phyloP scores from a whole-genome alignment of 2,329 filamentous ascomycete species.

The Sarocladiaceae sp. region DNA sequence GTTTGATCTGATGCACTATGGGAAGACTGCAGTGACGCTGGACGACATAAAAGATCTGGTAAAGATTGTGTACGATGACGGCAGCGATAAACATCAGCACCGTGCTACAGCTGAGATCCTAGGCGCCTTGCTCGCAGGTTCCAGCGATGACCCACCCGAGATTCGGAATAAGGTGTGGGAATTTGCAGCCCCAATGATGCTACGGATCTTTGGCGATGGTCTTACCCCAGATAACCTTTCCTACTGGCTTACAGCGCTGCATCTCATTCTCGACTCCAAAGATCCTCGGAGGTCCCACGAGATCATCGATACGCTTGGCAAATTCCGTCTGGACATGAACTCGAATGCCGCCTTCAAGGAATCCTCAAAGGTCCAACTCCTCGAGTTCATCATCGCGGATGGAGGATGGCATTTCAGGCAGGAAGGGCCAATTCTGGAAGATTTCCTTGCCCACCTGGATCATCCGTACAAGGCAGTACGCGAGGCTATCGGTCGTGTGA shows the following conservation, averaged over 20 bases:
- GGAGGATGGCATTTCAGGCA: conserved; percentile 94
- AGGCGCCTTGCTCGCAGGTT: conserved; percentile 74
- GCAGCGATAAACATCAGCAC: conserved; percentile 95
- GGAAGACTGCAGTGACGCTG: conserved; percentile 69
- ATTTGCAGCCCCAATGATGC: conserved; percentile 83
- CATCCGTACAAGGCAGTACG: conserved; percentile 97
- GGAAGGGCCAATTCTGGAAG: conserved; percentile 77
- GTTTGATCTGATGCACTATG: conserved; percentile 83
- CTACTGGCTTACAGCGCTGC: conserved; percentile 93
- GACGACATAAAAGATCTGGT: conserved; percentile 83
- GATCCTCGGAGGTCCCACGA: conserved; percentile 86
- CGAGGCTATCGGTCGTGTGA: conserved; percentile 85
- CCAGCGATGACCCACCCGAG: conserved; percentile 68
- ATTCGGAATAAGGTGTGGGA: conserved; percentile 75
- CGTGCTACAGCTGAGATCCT: conserved; percentile 92
- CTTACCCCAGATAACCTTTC: conserved; percentile 88
- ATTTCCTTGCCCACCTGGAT: conserved; percentile 87
- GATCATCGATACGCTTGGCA: conserved; percentile 72
- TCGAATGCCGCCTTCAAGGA: conserved; percentile 99
- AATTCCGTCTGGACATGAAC: conserved; percentile 85
- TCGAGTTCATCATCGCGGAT: conserved; percentile 83
- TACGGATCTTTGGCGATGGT: conserved; percentile 81
- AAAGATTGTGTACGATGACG: conserved; percentile 75
- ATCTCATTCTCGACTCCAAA: conserved; percentile 79
- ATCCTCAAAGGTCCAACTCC: conserved; percentile 86